A percentile compares a stretch with the other conserved stretches of the same genome.
phyloP scores from a whole-genome alignment of 1,284 basidiomycete genomes.

The Calocybe gambosa region DNA sequence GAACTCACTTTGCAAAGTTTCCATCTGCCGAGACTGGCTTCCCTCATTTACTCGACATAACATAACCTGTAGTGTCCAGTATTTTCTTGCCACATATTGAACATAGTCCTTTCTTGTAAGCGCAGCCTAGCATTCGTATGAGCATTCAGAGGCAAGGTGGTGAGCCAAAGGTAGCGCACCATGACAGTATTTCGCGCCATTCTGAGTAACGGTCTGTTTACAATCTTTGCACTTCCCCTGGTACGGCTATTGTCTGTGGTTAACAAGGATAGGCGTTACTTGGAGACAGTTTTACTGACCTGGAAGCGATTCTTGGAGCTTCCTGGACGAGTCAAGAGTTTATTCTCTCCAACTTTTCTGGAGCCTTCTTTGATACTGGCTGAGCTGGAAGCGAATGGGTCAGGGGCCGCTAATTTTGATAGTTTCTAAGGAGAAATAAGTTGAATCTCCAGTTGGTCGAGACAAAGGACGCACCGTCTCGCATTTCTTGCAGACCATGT shows the following conservation, averaged over 20 bases:
- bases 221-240: constrained; percentile 80
- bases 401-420: constrained; percentile 75
- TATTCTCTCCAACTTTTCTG: constrained; percentile 79
- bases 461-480: constrained; percentile 48
- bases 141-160: constrained; percentile 9
- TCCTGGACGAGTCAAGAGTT: constrained; percentile 60
- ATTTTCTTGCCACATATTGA: constrained; percentile 81
- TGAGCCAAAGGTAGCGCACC: constrained; percentile 36
- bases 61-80: constrained; percentile 73
- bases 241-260: constrained; percentile 53
- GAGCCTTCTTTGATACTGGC: constrained; percentile 70
- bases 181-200: constrained; percentile 81
- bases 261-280: constrained; percentile 12
- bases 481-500: constrained; percentile 72
- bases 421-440: constrained; percentile 53
- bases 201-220: constrained; percentile 74
- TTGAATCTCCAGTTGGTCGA: constrained; percentile 11
- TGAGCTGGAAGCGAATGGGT: constrained; percentile 71
- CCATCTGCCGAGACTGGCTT: neutral
- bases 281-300: constrained; percentile 32
- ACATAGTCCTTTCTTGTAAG: constrained; percentile 78
- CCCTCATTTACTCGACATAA: constrained; percentile 70
- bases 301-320: constrained; percentile 70
- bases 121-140: constrained; percentile 52
- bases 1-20: constrained; percentile 12